Base-by-base conservation (phyloP, 345 rosid species). In the Euphorbia pulcherrima region DNA sequence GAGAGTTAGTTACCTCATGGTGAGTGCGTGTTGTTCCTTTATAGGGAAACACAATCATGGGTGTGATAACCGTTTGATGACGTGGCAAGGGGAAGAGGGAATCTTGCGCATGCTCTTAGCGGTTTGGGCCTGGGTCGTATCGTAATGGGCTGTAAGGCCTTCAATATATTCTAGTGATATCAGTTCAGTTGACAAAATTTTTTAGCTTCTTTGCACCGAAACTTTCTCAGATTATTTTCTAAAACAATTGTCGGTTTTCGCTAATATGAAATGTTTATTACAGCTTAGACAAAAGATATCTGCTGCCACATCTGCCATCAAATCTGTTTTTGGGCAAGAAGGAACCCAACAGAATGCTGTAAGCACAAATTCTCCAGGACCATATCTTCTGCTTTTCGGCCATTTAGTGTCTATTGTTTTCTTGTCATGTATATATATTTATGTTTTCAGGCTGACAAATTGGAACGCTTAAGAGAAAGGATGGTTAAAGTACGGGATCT, bases 401-500 rank as follows among this genome's bases (percentile, higher is more conserved):
- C 47, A 20, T 26, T 23, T 50, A 4, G 18, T 26, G 69, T 52
- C 26, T 54, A 29, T 6, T 21, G 29, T 8, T 5, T 67, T 67
- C 55, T 33, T 46, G 29, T 2, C 6, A 28, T 8, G n/a, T 7
- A 17, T 53, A 21, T 29, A 52, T 33, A 16, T 28, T 52, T 33
- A 16, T 28, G 46, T 29, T 48, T 12, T 62, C 76, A 94, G 99
- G 80, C 92, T 24, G 88, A 88, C 85, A 94, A 89, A 79, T 79
- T 91, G 82, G 96, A 94, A 86, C 62, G 55, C 30, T 79, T 94
- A 28, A 84, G 99, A 82, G 95, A 94, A 60, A 91, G 96, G 79
- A 94, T 94, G 99, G 70, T 94, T 65, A 91, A 94, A 91, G 99
- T 94, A 67, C 84, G 96, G 5, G 99, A 94, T 62, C 99, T 94